Conservation (phyloP, 192 early-diverging fungal genomes). For the Linnemannia exigua region DNA sequence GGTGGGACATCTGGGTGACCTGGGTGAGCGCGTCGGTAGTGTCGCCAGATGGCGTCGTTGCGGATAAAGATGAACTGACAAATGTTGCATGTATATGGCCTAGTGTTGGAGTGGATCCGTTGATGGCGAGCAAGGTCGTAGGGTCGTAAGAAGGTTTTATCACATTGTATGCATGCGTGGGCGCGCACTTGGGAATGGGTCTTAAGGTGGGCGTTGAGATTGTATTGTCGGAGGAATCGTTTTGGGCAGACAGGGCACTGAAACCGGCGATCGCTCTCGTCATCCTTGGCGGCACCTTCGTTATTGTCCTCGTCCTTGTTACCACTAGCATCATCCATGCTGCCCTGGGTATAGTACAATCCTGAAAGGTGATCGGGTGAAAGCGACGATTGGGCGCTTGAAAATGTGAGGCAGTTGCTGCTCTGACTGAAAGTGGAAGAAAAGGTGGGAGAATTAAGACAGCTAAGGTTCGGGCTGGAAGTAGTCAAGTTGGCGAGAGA, state of each 20-base stretch:
- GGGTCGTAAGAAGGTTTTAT: slow-evolving; percentile 23
- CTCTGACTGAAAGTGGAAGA: neutral
- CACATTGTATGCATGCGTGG: slow-evolving; percentile 18
- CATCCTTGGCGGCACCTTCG: neutral
- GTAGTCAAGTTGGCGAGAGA: slow-evolving; percentile 11
- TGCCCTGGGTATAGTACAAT: neutral
- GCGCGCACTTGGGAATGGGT: slow-evolving; percentile 22
- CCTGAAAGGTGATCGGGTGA: neutral
- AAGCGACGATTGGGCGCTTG: neutral
- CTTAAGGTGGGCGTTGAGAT: slow-evolving; percentile 49
- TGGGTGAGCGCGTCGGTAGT: slow-evolving; percentile 68
- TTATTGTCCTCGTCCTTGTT: neutral
- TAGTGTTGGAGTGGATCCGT: slow-evolving; percentile 78
- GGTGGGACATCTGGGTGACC: slow-evolving; percentile 43
- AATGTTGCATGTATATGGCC: slow-evolving; percentile 78
- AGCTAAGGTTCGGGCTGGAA: neutral
- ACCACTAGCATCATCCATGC: neutral
- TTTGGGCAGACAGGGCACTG: slow-evolving; percentile 24
- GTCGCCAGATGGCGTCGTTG: slow-evolving; percentile 82
- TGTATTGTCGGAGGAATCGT: slow-evolving; percentile 45
- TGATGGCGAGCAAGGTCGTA: slow-evolving; percentile 85
- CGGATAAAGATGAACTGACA: slow-evolving; percentile 80
- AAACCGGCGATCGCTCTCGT: slow-evolving; percentile 27
- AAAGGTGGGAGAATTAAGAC: neutral
- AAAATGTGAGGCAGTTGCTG: no score